phyloP scores from a whole-genome alignment of 2,329 filamentous ascomycete genomes.

The Beauveria rudraprayagi region DNA sequence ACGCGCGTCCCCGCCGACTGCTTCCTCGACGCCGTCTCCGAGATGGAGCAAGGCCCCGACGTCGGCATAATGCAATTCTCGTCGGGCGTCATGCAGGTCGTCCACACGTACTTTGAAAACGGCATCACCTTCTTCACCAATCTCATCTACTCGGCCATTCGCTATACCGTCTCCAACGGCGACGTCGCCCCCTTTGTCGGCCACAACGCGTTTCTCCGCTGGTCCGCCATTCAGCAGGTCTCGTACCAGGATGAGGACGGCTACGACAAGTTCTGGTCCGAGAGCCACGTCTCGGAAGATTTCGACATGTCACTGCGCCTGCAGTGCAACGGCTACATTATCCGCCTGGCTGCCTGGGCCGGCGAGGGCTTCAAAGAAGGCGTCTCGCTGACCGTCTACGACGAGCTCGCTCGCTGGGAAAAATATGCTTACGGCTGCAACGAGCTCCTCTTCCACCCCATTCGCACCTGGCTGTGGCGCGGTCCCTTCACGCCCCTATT shows the following conservation, averaged over 20 bases:
- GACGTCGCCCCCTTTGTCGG: conserved; percentile 71
- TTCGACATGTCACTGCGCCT: conserved; percentile 69
- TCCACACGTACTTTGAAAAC: conserved; percentile 64
- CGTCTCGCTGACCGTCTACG: conserved; percentile 65
- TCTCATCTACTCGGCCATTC: conserved; percentile 66
- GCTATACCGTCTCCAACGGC: conserved; percentile 61
- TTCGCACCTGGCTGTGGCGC: conserved; percentile 51
- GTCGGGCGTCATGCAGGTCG: conserved; percentile 71
- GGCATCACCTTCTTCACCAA: conserved; percentile 71
- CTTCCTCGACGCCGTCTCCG: conserved; percentile 57
- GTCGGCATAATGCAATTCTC: conserved; percentile 65
- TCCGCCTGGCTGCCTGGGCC: conserved; percentile 62
- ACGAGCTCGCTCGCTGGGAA: conserved; percentile 64
- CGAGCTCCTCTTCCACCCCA: conserved; percentile 61
- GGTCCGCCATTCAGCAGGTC: conserved; percentile 39
- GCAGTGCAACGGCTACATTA: conserved; percentile 58
- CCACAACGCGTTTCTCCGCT: conserved; percentile 68
- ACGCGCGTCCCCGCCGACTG: conserved; percentile 62
- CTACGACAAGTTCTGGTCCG: conserved; percentile 60
- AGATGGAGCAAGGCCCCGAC: conserved; percentile 63
- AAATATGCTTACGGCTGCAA: conserved; percentile 67
- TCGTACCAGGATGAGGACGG: conserved; percentile 42
- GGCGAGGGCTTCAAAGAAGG: conserved; percentile 65
- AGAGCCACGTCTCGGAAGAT: conserved; percentile 68
- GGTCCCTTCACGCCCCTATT: conserved; percentile 62